phyloP scores from a whole-genome alignment of 2,329 filamentous ascomycete species.

The Phaeosphaeriaceae sp. region DNA sequence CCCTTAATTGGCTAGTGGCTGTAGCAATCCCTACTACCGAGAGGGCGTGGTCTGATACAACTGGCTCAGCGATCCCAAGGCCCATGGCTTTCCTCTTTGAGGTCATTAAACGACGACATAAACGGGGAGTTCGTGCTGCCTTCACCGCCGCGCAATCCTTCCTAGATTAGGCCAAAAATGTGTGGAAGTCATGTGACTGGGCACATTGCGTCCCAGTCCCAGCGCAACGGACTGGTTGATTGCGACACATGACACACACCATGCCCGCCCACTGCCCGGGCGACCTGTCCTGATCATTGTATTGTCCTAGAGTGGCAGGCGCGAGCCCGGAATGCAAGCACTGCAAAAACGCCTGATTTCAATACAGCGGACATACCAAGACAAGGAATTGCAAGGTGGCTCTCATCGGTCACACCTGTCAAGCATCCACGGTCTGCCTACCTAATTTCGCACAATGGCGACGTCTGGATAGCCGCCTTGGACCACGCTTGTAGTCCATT shows the following conservation, averaged over 20 bases:
- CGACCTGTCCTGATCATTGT: slow-evolving; percentile 6
- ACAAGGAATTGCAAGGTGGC: slow-evolving; percentile 5
- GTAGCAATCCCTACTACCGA: slow-evolving; percentile 14
- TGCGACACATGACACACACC: not conserved
- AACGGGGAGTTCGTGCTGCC: slow-evolving; percentile 22
- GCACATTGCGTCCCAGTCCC: not conserved
- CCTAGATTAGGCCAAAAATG: slow-evolving; percentile 10
- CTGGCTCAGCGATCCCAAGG: slow-evolving; percentile 12
- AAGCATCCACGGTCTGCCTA: slow-evolving; percentile 3
- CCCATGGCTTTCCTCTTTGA: slow-evolving; percentile 21
- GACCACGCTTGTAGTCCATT: slow-evolving; percentile 16
- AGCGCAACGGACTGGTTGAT: not conserved
- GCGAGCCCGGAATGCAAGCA: not conserved
- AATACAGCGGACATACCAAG: slow-evolving; percentile 3
- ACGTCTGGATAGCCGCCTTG: slow-evolving; percentile 14
- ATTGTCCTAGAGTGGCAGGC: slow-evolving; percentile 9
- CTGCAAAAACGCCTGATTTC: slow-evolving; percentile 21
- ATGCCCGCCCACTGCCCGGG: no score
- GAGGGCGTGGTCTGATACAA: slow-evolving; percentile 16
- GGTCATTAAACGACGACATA: slow-evolving; percentile 15
- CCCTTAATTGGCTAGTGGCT: slow-evolving; percentile 19
- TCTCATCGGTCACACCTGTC: slow-evolving; percentile 9
- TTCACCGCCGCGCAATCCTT: slow-evolving; percentile 31
- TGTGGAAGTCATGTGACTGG: slow-evolving; percentile 26
- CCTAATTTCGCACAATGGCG: slow-evolving; percentile 1